phyloP scores from a whole-genome alignment of 352 stramenopile genomes.

The Pseudoperonospora humuli region DNA sequence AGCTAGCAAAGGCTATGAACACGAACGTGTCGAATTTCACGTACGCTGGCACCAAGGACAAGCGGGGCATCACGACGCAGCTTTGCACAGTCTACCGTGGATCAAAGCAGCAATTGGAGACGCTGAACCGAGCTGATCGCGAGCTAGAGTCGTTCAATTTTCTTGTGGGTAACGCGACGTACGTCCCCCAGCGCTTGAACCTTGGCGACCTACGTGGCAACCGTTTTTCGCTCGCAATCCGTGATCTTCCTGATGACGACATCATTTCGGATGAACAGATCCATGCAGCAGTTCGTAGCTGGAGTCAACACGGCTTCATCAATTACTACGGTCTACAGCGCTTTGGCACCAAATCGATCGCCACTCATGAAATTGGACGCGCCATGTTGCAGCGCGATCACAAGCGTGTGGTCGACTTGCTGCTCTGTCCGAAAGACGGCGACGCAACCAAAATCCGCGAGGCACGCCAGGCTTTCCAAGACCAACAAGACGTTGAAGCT shows the following conservation, averaged over 20 bases:
- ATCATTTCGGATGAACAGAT: conserved; percentile 57
- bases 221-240: conserved; percentile 92
- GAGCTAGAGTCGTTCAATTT: conserved; percentile 83
- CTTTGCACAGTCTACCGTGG: conserved; percentile 88
- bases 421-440: conserved; percentile 80
- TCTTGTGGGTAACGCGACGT: conserved; percentile 90
- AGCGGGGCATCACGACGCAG: conserved; percentile 93
- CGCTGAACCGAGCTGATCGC: conserved; percentile 57
- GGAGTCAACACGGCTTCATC: conserved; percentile 88
- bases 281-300: conserved; percentile 60
- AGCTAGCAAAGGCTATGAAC: conserved; percentile 68
- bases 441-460: conserved; percentile 71
- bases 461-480: conserved; percentile 55
- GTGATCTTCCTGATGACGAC: conserved; percentile 69
- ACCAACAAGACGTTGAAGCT: conserved; percentile 43
- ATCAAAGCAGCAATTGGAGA: conserved; percentile 68
- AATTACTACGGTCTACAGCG: conserved; percentile 98
- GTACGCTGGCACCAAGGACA: conserved; percentile 97
- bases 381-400: conserved; percentile 91
- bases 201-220: conserved; percentile 92
- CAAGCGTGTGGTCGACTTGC: conserved; percentile 84
- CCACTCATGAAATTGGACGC: conserved; percentile 86
- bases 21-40: conserved; percentile 69
- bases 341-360: conserved; percentile 90
- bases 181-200: conserved; percentile 85